Conservation (phyloP, 139 green algal genomes). For the Tetradesmus lagerheimii region DNA sequence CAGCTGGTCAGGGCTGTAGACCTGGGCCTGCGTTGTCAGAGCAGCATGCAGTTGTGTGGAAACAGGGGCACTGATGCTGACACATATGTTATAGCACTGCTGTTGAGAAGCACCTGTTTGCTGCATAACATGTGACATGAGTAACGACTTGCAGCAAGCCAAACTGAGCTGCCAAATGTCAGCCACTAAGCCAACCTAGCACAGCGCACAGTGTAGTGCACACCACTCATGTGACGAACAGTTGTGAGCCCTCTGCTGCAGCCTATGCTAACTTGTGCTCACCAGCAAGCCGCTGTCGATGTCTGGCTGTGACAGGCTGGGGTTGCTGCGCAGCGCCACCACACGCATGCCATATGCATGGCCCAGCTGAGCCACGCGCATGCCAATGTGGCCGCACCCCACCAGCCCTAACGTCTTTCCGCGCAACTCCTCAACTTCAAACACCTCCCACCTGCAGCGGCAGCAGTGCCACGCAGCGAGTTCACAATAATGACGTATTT, state of each 20-base stretch:
- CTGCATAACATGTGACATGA: not conserved
- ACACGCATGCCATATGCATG: slow-evolving; percentile 68
- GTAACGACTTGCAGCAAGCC: too few relatives aligned
- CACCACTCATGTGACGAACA: not conserved
- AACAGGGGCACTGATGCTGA: too few relatives aligned
- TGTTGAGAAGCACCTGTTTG: not conserved
- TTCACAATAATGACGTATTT: too few relatives aligned
- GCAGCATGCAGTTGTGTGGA: too few relatives aligned
- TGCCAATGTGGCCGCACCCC: slow-evolving; percentile 75
- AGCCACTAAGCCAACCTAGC: too few relatives aligned
- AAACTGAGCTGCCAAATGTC: too few relatives aligned
- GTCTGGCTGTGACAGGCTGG: slow-evolving; percentile 54
- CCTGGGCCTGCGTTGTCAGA: slow-evolving; percentile 51
- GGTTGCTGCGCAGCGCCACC: slow-evolving; percentile 57
- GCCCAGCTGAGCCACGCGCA: slow-evolving; percentile 46
- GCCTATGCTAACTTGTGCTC: not conserved
- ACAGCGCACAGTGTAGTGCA: not conserved
- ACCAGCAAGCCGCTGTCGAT: not conserved
- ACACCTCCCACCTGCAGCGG: not conserved
- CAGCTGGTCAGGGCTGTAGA: slow-evolving; percentile 73
- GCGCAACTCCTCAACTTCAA: not conserved
- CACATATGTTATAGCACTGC: not conserved
- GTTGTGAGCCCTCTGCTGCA: not conserved
- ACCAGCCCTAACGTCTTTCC: slow-evolving; percentile 69
- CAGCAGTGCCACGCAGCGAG: not conserved